phyloP scores from a whole-genome alignment of 148 eudicot species.

The Amaranthus cruentus region DNA sequence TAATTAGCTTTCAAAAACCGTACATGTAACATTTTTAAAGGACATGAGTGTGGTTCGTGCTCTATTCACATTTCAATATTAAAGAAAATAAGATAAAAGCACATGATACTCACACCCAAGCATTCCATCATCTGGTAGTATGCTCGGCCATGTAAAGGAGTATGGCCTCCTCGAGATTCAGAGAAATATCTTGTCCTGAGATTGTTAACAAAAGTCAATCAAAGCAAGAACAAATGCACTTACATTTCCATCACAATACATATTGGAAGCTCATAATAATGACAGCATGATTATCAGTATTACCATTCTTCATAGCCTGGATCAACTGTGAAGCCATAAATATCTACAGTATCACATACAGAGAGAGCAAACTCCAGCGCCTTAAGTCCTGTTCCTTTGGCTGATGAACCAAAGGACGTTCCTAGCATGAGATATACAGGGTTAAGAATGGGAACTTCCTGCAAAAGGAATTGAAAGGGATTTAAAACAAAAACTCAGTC shows the following conservation, averaged over 20 bases:
- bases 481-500: neutral
- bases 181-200: constrained; percentile 97
- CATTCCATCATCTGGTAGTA: constrained; percentile 99
- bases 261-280: neutral
- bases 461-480: constrained; percentile 25
- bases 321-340: constrained; percentile 99
- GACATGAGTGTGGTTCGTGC: neutral
- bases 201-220: constrained; percentile 14
- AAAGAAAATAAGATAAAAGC: neutral
- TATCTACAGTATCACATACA: constrained; percentile 86
- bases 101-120: constrained; percentile 66
- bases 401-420: constrained; percentile 96
- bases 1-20: neutral
- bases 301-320: constrained; percentile 99
- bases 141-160: constrained; percentile 96
- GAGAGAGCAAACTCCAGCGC: constrained; percentile 98
- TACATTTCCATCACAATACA: neutral
- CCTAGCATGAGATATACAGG: constrained; percentile 96
- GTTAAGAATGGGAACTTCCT: constrained; percentile 90
- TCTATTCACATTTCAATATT: neutral
- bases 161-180: constrained; percentile 95
- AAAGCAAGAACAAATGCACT: neutral
- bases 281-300: constrained; percentile 10
- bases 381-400: constrained; percentile 99
- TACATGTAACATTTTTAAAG: neutral